These are phyloP conservation scores for Dendrocalamus latiflorus DNA, from an alignment of 202 grass and related monocot genomes.

Conservation along the genomic window DNA sequence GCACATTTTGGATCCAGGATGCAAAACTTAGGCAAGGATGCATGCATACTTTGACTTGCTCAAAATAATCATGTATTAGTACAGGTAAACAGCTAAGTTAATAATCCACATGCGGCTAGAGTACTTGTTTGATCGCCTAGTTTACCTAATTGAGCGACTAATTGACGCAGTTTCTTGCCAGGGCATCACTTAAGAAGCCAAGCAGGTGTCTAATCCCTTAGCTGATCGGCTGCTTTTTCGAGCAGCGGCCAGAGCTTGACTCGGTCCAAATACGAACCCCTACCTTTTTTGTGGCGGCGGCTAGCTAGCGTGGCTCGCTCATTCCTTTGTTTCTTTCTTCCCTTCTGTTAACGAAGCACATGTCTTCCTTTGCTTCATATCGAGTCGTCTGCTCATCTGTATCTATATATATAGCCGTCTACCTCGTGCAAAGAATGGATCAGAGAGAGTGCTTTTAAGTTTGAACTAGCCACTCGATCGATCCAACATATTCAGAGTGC, in stretches of 20 bases:
- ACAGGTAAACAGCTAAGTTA: background rate
- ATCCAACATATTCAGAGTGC: background rate
- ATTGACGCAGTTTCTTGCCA: background rate
- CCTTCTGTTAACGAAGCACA: background rate
- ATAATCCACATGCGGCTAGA: background rate
- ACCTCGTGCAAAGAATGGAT: background rate
- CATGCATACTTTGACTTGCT: background rate
- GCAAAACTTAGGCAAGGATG: background rate
- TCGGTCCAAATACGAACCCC: slow-evolving; percentile 15
- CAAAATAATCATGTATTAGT: background rate
- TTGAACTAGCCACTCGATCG: background rate
- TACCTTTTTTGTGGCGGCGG: background rate
- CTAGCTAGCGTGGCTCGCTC: background rate
- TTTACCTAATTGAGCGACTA: slow-evolving; percentile 4
- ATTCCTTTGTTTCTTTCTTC: background rate
- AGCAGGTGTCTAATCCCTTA: no score
- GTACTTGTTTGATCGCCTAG: background rate
- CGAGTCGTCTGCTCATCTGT: background rate
- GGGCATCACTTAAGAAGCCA: background rate
- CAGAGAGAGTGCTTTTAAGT: background rate
- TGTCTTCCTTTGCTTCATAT: background rate
- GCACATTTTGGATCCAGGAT: background rate
- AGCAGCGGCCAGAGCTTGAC: slow-evolving; percentile 6
- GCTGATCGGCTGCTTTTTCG: background rate
- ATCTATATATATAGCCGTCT: background rate